Percentiles rank a stretch among this genome's conserved stretches.
Conservation (phyloP, 768 basidiomycete genomes). For the Pulveroboletus sp. region DNA sequence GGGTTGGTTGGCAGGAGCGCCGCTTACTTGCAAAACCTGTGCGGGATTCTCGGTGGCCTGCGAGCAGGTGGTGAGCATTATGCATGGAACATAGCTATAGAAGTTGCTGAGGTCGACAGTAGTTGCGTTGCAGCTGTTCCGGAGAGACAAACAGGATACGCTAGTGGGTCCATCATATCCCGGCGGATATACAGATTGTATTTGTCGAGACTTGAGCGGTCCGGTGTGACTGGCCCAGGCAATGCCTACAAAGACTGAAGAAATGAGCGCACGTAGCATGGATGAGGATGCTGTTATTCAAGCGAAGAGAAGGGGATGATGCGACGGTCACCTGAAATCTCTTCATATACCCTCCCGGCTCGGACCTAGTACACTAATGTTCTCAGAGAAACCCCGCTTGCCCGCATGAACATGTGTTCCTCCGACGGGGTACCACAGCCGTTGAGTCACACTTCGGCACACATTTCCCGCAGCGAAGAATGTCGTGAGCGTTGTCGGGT, state of each 20-base stretch:
- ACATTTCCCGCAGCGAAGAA: too few relatives aligned
- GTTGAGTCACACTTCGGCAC: too few relatives aligned
- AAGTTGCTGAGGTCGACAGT: constrained; percentile 15
- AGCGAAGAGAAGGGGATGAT: neutral
- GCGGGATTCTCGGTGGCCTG: constrained; percentile 1
- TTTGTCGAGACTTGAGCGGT: constrained; percentile 12
- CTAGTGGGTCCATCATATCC: neutral
- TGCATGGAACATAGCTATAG: constrained; percentile 16
- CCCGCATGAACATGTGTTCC: neutral
- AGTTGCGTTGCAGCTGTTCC: constrained; percentile 18
- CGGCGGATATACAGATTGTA: constrained; percentile 1
- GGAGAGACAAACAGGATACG: constrained; percentile 13
- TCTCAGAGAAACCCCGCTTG: too few relatives aligned
- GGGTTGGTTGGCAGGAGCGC: constrained; percentile 16
- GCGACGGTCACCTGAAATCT: neutral
- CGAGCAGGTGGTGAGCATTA: constrained; percentile 18
- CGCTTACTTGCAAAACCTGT: neutral
- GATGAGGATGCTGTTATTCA: neutral
- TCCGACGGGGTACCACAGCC: too few relatives aligned
- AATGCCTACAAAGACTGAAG: constrained; percentile 1
- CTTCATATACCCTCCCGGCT: neutral
- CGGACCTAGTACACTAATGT: neutral
- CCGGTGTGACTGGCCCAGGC: neutral
- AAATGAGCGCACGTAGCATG: constrained; percentile 1
- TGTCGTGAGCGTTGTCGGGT: too few relatives aligned